Evolutionary conservation across 1,284 basidiomycete genomes (phyloP).

Genomic region (Ceratobasidium sp.): DNA sequence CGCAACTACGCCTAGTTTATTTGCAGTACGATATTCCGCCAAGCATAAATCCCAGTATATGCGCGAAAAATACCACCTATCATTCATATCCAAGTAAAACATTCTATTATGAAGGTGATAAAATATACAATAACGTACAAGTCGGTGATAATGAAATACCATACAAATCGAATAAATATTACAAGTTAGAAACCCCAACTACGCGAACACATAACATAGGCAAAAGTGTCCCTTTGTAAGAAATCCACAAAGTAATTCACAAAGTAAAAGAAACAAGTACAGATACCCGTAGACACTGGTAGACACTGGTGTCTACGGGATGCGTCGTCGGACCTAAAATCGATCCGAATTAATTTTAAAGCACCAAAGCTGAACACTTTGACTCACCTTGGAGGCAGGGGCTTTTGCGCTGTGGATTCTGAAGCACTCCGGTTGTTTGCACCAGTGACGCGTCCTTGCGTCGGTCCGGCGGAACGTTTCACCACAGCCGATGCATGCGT

Average conservation of each 20-base stretch:
- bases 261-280: background rate
- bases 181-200: background rate
- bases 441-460: constrained; percentile 38
- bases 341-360: background rate
- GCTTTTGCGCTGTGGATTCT: constrained; percentile 31
- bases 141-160: background rate
- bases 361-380: too few relatives aligned
- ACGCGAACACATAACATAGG: background rate
- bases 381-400: constrained; percentile 30
- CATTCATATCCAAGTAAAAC: background rate
- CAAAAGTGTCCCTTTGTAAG: background rate
- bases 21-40: too few relatives aligned
- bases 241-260: background rate
- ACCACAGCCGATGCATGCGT: constrained; percentile 35
- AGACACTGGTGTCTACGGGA: constrained; percentile 8
- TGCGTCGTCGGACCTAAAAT: constrained; percentile 25
- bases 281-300: background rate
- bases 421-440: constrained; percentile 38
- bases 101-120: background rate
- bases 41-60: too few relatives aligned
- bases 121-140: background rate
- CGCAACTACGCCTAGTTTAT: too few relatives aligned
- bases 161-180: background rate
- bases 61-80: background rate
- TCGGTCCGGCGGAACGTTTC: constrained; percentile 38